Conservation (phyloP, 805 yeast species). For the Saturnispora saitoi region DNA sequence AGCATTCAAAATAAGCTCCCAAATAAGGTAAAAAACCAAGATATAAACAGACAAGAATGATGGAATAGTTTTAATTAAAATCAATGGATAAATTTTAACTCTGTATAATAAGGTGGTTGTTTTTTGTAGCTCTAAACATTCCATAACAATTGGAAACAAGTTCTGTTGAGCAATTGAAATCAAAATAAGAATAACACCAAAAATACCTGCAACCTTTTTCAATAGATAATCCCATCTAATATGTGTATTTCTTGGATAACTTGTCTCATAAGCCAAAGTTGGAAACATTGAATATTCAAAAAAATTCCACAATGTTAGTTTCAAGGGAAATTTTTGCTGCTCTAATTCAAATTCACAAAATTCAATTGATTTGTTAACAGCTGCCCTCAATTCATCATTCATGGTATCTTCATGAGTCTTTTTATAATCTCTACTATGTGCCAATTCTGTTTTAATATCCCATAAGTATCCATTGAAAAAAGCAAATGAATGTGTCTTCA, state of each 20-base stretch:
- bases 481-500: constrained; percentile 94
- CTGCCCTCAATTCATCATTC: constrained; percentile 26
- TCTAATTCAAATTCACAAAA: constrained; percentile 69
- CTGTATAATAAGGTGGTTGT: constrained; percentile 38
- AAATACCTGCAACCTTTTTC: constrained; percentile 67
- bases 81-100: constrained; percentile 41
- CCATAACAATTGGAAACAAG: constrained; percentile 60
- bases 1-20: constrained; percentile 90
- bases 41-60: constrained; percentile 71
- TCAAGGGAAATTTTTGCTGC: constrained; percentile 65
- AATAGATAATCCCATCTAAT: constrained; percentile 64
- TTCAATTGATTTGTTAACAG: constrained; percentile 41
- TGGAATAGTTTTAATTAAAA: constrained; percentile 67
- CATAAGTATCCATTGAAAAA: constrained; percentile 89
- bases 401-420: constrained; percentile 31
- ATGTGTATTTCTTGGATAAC: constrained; percentile 64
- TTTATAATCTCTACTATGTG: constrained; percentile 38
- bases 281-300: constrained; percentile 84
- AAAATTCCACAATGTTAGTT: constrained; percentile 56
- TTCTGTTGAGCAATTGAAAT: constrained; percentile 63
- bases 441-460: constrained; percentile 47
- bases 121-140: constrained; percentile 45
- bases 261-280: constrained; percentile 73
- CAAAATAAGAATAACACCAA: constrained; percentile 83
- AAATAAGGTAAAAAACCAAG: constrained; percentile 76